These are phyloP conservation scores for Ceratobasidium papillatum DNA, from an alignment of 1,284 basidiomycete genomes.

Conservation along the genomic window DNA sequence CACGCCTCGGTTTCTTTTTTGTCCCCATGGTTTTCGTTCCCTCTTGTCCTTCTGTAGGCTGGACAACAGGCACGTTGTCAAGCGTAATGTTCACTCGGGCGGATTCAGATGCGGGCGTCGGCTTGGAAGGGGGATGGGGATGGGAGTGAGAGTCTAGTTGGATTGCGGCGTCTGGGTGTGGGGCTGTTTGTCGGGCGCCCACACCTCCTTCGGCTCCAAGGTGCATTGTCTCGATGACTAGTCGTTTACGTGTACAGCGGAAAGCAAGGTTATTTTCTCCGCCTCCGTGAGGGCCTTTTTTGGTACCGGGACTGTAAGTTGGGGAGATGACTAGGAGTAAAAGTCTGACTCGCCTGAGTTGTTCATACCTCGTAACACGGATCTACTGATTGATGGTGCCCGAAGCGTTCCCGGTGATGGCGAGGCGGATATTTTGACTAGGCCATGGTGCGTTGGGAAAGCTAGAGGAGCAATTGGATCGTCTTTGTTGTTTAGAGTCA, in stretches of 20 bases:
- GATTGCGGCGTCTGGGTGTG: constrained; percentile 47
- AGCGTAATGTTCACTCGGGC: constrained; percentile 28
- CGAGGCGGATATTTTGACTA: constrained; percentile 77
- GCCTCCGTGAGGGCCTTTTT: constrained; percentile 56
- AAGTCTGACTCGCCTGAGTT: constrained; percentile 23
- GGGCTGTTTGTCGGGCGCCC: constrained; percentile 79
- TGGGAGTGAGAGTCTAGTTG: constrained; percentile 2
- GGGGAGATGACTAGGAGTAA: not conserved
- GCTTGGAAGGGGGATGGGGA: not conserved
- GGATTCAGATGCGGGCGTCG: not conserved
- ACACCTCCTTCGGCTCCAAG: constrained; percentile 93
- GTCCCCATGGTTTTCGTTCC: constrained; percentile 34
- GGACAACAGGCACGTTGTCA: not conserved
- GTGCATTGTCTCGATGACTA: constrained; percentile 92
- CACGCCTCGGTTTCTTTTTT: constrained; percentile 60
- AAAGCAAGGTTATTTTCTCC: constrained; percentile 97
- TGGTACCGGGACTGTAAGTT: not conserved
- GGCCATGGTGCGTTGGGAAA: constrained; percentile 86
- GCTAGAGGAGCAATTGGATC: constrained; percentile 70
- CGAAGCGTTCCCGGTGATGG: constrained; percentile 74
- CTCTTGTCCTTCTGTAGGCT: constrained; percentile 40
- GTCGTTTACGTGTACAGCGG: constrained; percentile 86
- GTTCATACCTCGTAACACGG: constrained; percentile 69
- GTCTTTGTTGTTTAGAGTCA: constrained; percentile 54
- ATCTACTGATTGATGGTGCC: constrained; percentile 78